Base-by-base conservation (phyloP, 1,284 basidiomycete species). In the Rhodotorula sp. region DNA sequence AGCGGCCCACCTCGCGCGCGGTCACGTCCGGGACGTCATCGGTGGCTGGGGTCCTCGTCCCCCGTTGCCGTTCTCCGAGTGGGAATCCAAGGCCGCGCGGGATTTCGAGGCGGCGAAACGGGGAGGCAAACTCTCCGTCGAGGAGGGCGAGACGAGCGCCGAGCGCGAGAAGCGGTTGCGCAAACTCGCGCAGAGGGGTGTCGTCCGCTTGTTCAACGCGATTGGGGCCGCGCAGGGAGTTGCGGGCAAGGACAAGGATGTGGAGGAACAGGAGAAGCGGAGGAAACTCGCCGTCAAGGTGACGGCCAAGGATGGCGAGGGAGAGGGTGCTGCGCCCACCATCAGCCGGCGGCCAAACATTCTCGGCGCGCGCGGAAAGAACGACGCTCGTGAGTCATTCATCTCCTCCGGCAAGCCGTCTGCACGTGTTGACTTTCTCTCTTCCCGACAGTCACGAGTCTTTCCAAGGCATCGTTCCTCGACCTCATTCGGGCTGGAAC, bases 171-270 rank as follows among this genome's bases (percentile, higher is more conserved):
- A 79, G 69, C 68, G 74, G 47, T 60, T 80, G 54, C 57, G 79
- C 43, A 77, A 78, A 59, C 58, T 80, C 31, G 79, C 79, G 19
- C 79, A 80, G 69, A 72, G 74, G 26, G 79, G 79, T 63, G 79
- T 79, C 31, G 79, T 80, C 61, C 66, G 79, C 45, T 62, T 80
- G 43, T 80, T 80, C 72, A 80, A 80, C 54, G 79, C 79, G 18
- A 79, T 80, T 60, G 72, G 77, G 19, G 79, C 78, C 2, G 79
- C 79, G 14, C 79, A 80, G 72, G 75, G 75, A 2, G 74, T 72
- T 21, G 68, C 71, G 45, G 71, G 69, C 28, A 74, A 73, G 64
- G 70, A 71, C 56, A 70, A 64, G 62, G 74, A 72, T 49, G n/a
- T 56, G 48, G 70, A 73, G 60, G 69, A 76, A 62, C 71, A 69